A percentile compares a stretch with the other conserved stretches of the same genome.
phyloP scores from a whole-genome alignment of 805 yeast genomes.

The Lachancea kluyveri region DNA sequence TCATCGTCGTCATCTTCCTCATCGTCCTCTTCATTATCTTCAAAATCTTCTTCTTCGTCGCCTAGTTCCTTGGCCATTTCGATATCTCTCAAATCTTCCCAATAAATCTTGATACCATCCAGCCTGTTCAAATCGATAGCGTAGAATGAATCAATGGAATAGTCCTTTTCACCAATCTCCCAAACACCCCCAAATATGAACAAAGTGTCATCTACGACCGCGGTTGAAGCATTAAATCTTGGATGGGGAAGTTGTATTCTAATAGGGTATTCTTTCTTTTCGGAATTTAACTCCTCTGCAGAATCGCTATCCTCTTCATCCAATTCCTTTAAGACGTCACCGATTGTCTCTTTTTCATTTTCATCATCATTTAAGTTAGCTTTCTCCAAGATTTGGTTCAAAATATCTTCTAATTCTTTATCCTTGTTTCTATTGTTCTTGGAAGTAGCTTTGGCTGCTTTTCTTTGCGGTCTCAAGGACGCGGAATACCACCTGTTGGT shows the following conservation, averaged over 20 bases:
- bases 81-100: slow-evolving; percentile 75
- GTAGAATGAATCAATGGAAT: slow-evolving; percentile 76
- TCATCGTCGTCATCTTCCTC: slow-evolving; percentile 60
- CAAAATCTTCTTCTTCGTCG: slow-evolving; percentile 54
- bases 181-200: slow-evolving; percentile 87
- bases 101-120: slow-evolving; percentile 80
- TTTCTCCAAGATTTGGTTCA: slow-evolving; percentile 66
- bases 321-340: slow-evolving; percentile 32
- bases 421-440: slow-evolving; percentile 49
- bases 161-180: slow-evolving; percentile 86
- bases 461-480: slow-evolving; percentile 54
- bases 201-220: slow-evolving; percentile 77
- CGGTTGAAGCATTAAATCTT: slow-evolving; percentile 78
- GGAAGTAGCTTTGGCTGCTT: slow-evolving; percentile 44
- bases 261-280: slow-evolving; percentile 46
- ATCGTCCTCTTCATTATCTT: slow-evolving; percentile 59
- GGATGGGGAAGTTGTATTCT: slow-evolving; percentile 73
- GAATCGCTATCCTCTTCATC: slow-evolving; percentile 34
- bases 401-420: slow-evolving; percentile 73
- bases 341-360: slow-evolving; percentile 30
- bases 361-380: slow-evolving; percentile 61
- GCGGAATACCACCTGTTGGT: slow-evolving; percentile 83
- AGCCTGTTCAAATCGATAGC: slow-evolving; percentile 77
- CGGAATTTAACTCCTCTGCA: slow-evolving; percentile 33
- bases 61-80: slow-evolving; percentile 46